Percentiles rank a stretch among this genome's conserved stretches.
Conservation (phyloP, 2,329 filamentous ascomycete species). For the Fusarium anguioides region DNA sequence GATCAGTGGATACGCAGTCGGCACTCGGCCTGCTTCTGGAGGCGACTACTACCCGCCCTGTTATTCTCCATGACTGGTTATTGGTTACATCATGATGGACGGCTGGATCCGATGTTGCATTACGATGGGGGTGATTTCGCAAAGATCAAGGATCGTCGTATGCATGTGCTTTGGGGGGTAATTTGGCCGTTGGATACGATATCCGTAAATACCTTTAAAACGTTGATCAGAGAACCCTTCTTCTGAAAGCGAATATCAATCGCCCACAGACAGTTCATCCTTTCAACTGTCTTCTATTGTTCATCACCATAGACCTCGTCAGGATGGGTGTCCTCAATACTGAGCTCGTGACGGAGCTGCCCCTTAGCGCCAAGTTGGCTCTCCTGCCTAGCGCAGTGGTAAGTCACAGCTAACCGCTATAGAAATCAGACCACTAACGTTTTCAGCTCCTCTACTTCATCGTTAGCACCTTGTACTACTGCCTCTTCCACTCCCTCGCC, state of each 20-base stretch:
- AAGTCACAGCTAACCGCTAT: background rate
- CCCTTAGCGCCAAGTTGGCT: background rate
- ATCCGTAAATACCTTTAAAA: background rate
- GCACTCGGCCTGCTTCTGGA: background rate
- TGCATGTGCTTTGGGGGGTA: no score
- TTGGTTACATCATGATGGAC: background rate
- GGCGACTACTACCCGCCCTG: background rate
- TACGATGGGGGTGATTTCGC: background rate
- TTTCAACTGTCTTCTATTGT: no score
- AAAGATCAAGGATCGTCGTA: background rate
- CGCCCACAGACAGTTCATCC: no score
- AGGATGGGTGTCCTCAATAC: background rate
- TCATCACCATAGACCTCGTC: background rate
- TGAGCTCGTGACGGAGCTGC: background rate
- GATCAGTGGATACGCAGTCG: background rate
- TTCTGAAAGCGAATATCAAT: no score
- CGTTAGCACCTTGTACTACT: background rate
- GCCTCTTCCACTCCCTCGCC: slow-evolving; percentile 10
- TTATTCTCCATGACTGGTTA: accelerated
- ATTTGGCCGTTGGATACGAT: no score
- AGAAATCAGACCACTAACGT: background rate
- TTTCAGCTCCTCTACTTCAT: background rate
- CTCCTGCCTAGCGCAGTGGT: background rate
- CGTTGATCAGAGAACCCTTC: background rate
- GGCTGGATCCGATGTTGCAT: background rate